Evolutionary conservation across 2,329 filamentous ascomycete genomes (phyloP).

Genomic region (Aaosphaeria arxii): DNA sequence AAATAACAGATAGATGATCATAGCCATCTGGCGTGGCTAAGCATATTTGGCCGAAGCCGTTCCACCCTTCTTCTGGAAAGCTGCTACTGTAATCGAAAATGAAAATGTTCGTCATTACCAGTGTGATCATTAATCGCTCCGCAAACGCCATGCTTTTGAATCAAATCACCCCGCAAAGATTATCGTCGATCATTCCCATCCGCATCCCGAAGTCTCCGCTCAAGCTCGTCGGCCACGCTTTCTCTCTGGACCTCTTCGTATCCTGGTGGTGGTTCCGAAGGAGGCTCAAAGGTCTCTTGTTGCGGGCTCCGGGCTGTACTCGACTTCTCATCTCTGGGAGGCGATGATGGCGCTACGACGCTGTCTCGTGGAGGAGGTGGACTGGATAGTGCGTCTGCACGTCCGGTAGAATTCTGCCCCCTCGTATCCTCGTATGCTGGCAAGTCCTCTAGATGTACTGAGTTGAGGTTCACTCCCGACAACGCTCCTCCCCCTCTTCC

Average conservation of each 20-base stretch:
- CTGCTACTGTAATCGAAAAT: too few species aligned
- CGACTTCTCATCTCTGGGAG: constrained; percentile 20
- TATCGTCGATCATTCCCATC: constrained; percentile 6
- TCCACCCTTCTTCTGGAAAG: too few species aligned
- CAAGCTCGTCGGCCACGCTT: constrained; percentile 70
- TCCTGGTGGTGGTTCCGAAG: constrained; percentile 76
- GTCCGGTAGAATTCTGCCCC: constrained; percentile 27
- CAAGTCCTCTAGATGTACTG: constrained; percentile 78
- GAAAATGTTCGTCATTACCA: too few species aligned
- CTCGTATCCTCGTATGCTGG: constrained; percentile 75
- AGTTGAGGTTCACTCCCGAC: constrained; percentile 54
- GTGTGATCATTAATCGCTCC: too few species aligned
- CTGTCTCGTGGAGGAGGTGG: constrained; percentile 14
- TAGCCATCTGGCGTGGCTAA: too few species aligned
- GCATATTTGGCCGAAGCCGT: too few species aligned
- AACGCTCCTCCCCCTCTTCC: constrained; percentile 39
- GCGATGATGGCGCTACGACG: constrained; percentile 13
- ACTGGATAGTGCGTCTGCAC: constrained; percentile 29
- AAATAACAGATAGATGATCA: too few species aligned
- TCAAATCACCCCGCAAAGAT: neutral
- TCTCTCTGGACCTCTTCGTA: constrained; percentile 91
- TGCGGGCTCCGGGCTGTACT: constrained; percentile 28
- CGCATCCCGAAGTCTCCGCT: constrained; percentile 43
- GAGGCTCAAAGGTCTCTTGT: constrained; percentile 47
- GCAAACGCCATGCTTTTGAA: constrained; percentile 28